Percentiles rank a stretch among this genome's conserved stretches.
Evolutionary conservation across 2,329 filamentous ascomycete genomes (phyloP).

Genomic region (Macrophomina tecta): DNA sequence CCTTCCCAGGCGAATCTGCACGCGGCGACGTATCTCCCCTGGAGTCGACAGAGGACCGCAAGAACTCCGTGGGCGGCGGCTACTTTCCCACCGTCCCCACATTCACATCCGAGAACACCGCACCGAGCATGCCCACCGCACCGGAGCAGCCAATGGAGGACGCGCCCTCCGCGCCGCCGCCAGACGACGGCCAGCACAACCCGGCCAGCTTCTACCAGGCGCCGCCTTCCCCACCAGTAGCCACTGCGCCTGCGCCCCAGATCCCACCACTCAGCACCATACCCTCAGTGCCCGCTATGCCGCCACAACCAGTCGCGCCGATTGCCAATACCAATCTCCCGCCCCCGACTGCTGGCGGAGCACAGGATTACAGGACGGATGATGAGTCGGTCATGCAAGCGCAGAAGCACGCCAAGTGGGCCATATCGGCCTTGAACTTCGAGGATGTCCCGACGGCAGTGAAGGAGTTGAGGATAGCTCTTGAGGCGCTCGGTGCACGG

Average conservation of each 20-base stretch:
- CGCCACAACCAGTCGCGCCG: conserved; percentile 28
- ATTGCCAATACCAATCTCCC: conserved; percentile 34
- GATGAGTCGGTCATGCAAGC: conserved; percentile 76
- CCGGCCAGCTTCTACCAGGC: conserved; percentile 42
- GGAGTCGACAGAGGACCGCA: conserved; percentile 46
- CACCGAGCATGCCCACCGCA: conserved; percentile 45
- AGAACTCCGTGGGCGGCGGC: conserved; percentile 55
- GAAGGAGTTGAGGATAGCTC: conserved; percentile 77
- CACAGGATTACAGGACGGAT: conserved; percentile 60
- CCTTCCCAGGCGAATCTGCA: conserved; percentile 41
- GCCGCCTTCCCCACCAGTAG: conserved; percentile 22
- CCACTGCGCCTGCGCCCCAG: neutral
- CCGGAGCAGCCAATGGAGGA: conserved; percentile 35
- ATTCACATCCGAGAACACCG: conserved; percentile 47
- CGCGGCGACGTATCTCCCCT: conserved; percentile 59
- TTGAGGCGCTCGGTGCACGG: conserved; percentile 71
- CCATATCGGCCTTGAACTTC: conserved; percentile 94
- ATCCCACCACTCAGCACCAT: neutral
- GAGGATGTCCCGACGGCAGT: conserved; percentile 93
- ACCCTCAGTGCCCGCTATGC: neutral
- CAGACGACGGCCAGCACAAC: conserved; percentile 30
- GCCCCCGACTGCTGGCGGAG: conserved; percentile 29
- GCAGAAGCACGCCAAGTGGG: conserved; percentile 96
- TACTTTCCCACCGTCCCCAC: conserved; percentile 63
- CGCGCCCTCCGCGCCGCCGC: conserved; percentile 32